These are phyloP conservation scores for Cytospora chrysosperma DNA, from an alignment of 2,329 filamentous ascomycete genomes.

Conservation along the genomic window DNA sequence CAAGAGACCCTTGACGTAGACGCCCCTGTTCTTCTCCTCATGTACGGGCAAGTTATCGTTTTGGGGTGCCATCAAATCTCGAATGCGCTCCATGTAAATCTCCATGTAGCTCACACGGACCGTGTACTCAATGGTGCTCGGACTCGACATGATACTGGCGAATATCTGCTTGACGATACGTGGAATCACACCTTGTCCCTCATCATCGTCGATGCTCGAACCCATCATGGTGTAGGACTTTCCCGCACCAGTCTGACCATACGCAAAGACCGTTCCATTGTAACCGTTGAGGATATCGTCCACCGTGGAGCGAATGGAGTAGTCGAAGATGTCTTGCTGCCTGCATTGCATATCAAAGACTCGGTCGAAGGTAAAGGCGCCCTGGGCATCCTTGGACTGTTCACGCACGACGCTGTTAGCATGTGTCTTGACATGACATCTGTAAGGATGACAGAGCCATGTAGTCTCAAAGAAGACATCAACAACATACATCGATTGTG, in stretches of 20 bases:
- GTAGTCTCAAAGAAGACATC: background rate
- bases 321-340: constrained; percentile 95
- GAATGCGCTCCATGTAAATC: constrained; percentile 99
- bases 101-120: constrained; percentile 99
- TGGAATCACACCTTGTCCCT: constrained; percentile 89
- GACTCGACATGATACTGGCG: constrained; percentile 86
- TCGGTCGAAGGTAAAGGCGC: constrained; percentile 93
- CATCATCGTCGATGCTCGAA: constrained; percentile 86
- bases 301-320: constrained; percentile 92
- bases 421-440: background rate
- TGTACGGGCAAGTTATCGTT: constrained; percentile 98
- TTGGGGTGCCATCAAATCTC: constrained; percentile 85
- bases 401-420: constrained; percentile 1
- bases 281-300: constrained; percentile 99
- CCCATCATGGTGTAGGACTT: constrained; percentile 99
- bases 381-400: constrained; percentile 78
- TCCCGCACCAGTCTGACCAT: constrained; percentile 96
- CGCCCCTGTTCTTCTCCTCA: constrained; percentile 93
- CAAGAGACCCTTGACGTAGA: constrained; percentile 92
- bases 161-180: constrained; percentile 98
- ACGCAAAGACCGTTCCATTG: constrained; percentile 98
- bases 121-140: constrained; percentile 96
- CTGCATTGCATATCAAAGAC: constrained; percentile 93
- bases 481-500: constrained; percentile 69
- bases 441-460: background rate